Conservation (phyloP, 129 eudicot species). For the Glebionis coronaria region DNA sequence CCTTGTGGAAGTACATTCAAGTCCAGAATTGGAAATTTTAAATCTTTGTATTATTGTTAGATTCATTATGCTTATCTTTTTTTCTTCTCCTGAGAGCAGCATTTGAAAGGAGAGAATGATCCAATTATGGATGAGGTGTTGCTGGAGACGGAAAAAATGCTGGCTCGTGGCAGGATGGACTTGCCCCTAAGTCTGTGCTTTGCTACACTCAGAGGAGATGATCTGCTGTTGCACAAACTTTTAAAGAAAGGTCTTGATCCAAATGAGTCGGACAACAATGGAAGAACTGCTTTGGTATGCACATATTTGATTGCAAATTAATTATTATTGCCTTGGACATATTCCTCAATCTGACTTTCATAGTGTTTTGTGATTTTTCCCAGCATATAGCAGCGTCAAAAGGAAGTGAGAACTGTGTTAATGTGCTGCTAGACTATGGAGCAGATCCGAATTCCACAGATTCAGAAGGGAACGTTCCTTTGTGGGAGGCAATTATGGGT, state of each 20-base stretch:
- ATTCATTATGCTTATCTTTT: neutral
- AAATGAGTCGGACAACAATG: constrained; percentile 79
- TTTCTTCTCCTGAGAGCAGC: constrained; percentile 35
- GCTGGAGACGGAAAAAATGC: constrained; percentile 57
- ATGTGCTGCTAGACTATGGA: constrained; percentile 76
- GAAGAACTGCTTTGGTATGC: constrained; percentile 78
- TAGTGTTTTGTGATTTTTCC: constrained; percentile 16
- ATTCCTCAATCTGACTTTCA: neutral
- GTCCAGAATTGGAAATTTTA: too few species aligned
- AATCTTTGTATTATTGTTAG: neutral
- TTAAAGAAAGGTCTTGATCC: constrained; percentile 84
- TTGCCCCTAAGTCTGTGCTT: constrained; percentile 85
- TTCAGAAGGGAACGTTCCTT: constrained; percentile 80
- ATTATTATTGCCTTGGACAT: neutral
- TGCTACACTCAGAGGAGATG: constrained; percentile 80
- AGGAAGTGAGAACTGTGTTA: constrained; percentile 87
- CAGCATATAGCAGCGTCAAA: constrained; percentile 98
- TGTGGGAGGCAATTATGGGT: constrained; percentile 85
- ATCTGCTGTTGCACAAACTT: constrained; percentile 63
- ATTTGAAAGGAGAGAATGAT: constrained; percentile 52
- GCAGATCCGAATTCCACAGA: constrained; percentile 83
- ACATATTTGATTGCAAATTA: neutral
- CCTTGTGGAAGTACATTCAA: too few species aligned
- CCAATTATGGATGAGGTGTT: constrained; percentile 55
- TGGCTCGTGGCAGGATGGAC: constrained; percentile 86